phyloP scores from a whole-genome alignment of 805 yeast species.

The Danielia oregonensis region DNA sequence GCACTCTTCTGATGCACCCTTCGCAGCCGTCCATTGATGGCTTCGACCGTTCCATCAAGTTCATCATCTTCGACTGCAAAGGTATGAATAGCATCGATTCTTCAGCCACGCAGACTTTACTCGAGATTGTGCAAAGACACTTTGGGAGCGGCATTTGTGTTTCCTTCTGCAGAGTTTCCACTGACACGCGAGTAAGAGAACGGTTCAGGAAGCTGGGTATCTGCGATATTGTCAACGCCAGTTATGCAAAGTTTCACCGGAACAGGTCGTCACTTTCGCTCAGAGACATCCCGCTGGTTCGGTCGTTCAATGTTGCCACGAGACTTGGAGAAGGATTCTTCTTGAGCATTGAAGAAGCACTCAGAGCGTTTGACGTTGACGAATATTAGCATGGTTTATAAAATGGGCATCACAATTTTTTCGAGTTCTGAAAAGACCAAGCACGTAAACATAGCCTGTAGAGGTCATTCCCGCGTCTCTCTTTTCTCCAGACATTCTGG shows the following conservation, averaged over 20 bases:
- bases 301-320: conserved; percentile 12
- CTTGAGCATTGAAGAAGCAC: conserved; percentile 55
- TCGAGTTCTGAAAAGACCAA: too few species aligned
- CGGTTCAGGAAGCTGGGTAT: conserved; percentile 58
- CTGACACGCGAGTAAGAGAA: conserved; percentile 42
- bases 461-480: too few species aligned
- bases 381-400: too few species aligned
- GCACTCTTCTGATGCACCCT: conserved; percentile 73
- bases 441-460: too few species aligned
- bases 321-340: conserved; percentile 32
- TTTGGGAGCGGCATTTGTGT: conserved; percentile 50
- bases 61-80: conserved; percentile 69
- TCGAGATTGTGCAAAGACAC: conserved; percentile 57
- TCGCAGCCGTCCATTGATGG: conserved; percentile 55
- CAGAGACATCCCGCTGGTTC: background rate
- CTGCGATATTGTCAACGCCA: conserved; percentile 20
- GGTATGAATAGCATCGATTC: conserved; percentile 84
- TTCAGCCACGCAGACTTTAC: conserved; percentile 69
- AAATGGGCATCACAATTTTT: too few species aligned
- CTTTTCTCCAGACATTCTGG: too few species aligned
- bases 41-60: conserved; percentile 42
- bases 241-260: conserved; percentile 6
- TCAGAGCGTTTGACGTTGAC: conserved; percentile 28
- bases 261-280: background rate
- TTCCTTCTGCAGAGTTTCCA: conserved; percentile 58